A percentile compares a stretch with the other conserved stretches of the same genome.
These are phyloP conservation scores for Aspergillus novofumigatus DNA, from an alignment of 2,329 filamentous ascomycete genomes.

Conservation along the genomic window DNA sequence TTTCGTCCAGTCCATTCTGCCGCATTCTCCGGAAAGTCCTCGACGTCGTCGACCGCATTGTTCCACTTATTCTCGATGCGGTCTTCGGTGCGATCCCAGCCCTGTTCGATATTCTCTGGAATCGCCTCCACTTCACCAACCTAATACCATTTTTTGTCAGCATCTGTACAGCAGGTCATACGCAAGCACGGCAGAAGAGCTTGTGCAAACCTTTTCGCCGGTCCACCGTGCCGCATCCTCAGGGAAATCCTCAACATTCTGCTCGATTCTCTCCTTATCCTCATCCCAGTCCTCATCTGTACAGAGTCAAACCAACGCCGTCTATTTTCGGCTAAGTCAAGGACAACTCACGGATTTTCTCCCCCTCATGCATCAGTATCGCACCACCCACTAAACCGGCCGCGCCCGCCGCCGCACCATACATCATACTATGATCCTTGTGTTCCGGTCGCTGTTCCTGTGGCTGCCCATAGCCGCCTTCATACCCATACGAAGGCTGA, in stretches of 20 bases:
- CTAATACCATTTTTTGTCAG: conserved; percentile 6
- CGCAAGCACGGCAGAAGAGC: no score
- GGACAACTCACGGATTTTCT: conserved; percentile 31
- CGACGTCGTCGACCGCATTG: conserved; percentile 28
- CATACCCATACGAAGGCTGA: neutral
- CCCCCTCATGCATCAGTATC: conserved; percentile 43
- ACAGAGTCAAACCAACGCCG: neutral
- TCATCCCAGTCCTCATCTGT: conserved; percentile 33
- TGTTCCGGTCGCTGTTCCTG: conserved; percentile 12
- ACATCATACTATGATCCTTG: conserved; percentile 30
- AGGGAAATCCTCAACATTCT: conserved; percentile 39
- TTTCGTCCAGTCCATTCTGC: conserved; percentile 38
- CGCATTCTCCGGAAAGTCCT: conserved; percentile 33
- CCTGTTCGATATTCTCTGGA: conserved; percentile 31
- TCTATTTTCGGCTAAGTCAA: neutral
- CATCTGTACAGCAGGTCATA: no score
- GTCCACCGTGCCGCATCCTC: conserved; percentile 43
- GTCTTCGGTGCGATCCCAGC: conserved; percentile 29
- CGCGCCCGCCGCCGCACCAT: conserved; percentile 38
- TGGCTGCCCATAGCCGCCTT: conserved; percentile 15
- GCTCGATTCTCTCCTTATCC: conserved; percentile 28
- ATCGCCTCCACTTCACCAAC: conserved; percentile 41
- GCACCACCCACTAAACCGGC: conserved; percentile 43
- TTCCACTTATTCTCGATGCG: conserved; percentile 21
- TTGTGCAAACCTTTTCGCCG: conserved; percentile 31